Percentiles rank a stretch among this genome's conserved stretches.
Evolutionary conservation across 305 asterid species (phyloP).

Genomic region (Fraxinus xanthoxyloides): DNA sequence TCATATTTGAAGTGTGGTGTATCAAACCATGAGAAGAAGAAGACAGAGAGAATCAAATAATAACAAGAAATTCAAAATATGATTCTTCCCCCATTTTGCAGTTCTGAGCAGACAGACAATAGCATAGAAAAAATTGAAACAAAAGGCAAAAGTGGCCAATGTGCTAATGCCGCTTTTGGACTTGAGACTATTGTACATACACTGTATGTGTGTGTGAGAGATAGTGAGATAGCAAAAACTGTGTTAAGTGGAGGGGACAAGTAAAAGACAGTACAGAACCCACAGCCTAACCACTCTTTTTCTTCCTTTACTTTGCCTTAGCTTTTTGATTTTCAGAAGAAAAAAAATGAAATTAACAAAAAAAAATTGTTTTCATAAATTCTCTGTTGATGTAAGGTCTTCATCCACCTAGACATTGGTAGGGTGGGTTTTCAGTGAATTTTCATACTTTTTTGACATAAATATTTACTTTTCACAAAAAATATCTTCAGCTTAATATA

Average conservation of each 20-base stretch:
- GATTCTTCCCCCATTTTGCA: constrained; percentile 88
- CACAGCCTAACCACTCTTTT: constrained; percentile 52
- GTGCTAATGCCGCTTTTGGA: constrained; percentile 55
- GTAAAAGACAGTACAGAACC: constrained; percentile 90
- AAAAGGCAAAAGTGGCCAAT: constrained; percentile 75
- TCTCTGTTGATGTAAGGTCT: constrained; percentile 28
- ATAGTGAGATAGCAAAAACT: constrained; percentile 32
- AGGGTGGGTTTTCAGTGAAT: constrained; percentile 26
- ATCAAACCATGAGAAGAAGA: constrained; percentile 30
- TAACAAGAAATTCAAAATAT: constrained; percentile 78
- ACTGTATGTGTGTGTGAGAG: constrained; percentile 27
- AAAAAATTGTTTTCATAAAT: neutral
- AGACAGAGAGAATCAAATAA: constrained; percentile 59
- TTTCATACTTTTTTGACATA: constrained; percentile 15
- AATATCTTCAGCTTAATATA: neutral
- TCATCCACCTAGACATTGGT: constrained; percentile 35
- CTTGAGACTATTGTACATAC: constrained; percentile 21
- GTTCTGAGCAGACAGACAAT: constrained; percentile 83
- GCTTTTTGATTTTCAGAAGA: constrained; percentile 34
- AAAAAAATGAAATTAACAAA: neutral
- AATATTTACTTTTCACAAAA: neutral
- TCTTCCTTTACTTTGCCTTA: constrained; percentile 41
- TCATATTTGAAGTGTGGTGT: constrained; percentile 28
- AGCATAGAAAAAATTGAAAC: constrained; percentile 68
- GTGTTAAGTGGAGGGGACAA: constrained; percentile 92